Conservation (phyloP, 169 alveolate species). For the Babesia caballi region DNA sequence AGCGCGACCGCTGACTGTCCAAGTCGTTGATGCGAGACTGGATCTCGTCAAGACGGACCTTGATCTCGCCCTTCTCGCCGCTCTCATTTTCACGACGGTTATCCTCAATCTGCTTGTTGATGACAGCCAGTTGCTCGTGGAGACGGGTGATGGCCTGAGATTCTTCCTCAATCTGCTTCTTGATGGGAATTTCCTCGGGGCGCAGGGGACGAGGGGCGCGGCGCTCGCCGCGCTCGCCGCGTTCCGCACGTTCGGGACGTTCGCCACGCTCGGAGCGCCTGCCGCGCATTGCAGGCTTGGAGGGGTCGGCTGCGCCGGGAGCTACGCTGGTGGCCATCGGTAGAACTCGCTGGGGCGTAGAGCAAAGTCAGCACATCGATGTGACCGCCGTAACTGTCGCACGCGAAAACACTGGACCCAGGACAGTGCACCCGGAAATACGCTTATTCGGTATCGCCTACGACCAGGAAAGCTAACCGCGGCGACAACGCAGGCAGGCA, state of each 20-base stretch:
- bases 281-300: slow-evolving; percentile 12
- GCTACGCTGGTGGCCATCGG: slow-evolving; percentile 30
- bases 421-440: no score
- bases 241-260: slow-evolving; percentile 18
- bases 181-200: slow-evolving; percentile 54
- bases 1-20: slow-evolving; percentile 67
- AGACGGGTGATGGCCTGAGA: slow-evolving; percentile 30
- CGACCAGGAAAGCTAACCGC: no score
- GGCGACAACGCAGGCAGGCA: no score
- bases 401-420: background rate
- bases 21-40: slow-evolving; percentile 67
- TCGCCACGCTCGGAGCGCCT: slow-evolving; percentile 10
- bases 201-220: slow-evolving; percentile 44
- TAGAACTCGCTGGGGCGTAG: slow-evolving; percentile 25
- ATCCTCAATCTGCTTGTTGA: slow-evolving; percentile 61
- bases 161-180: slow-evolving; percentile 61
- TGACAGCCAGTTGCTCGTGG: slow-evolving; percentile 61
- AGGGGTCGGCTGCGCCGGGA: slow-evolving; percentile 7
- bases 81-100: slow-evolving; percentile 66
- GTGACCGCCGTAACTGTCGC: background rate
- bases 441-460: no score
- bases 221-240: slow-evolving; percentile 19
- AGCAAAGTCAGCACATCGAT: slow-evolving; percentile 28
- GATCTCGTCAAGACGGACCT: slow-evolving; percentile 62
- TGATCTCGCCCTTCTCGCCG: slow-evolving; percentile 70